Evolutionary conservation across 768 basidiomycete species (phyloP), one percentile per base, ranked within the genome.

Genomic region (Leucosporidium creatinivorum): DNA sequence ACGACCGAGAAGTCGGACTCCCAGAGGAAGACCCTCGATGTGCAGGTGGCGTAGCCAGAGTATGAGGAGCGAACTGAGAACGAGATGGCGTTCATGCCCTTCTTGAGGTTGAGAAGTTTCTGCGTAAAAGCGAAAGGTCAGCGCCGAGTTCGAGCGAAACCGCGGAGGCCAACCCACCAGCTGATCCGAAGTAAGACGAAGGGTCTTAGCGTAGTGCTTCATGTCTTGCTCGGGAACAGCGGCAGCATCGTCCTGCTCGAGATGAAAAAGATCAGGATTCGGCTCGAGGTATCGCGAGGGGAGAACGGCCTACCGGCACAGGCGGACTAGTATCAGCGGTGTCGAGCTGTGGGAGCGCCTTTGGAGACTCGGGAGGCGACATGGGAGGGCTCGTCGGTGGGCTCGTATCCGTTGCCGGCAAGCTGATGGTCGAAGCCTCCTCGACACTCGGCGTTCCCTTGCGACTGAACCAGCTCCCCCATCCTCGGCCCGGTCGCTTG

Each of bases 21-120:
- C 93, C 93, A 98, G 28, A 98, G 82, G 73, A 99, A 99, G 68
- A 99, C 89, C 7, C 92, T 84, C 25, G 96, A 91, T 3, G 92
- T 87, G 67, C 93, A 94, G 4, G 88, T 90, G 2, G 89, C 84
- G 1, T 82, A 83, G 7, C 90, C 89, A 4, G 81, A 81, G 66
- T 80, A 81, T 1, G 89, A 86, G 4, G 88, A 84, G 18, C 90
- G 89, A 50, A 97, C 84, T 1, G 93, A 93, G 77, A 98, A 99
- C 0, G 93, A 92, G 69, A 98, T 88, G 3, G 87, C 83, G 75
- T 99, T 99, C 2, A 91, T 82, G 4, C 96, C 94, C 31, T 88
- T 81, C 76, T 89, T 89, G 69, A 98, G 80, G 58, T 89, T 83
- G 30, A 98, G 82, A 15, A 83, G 81, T 89, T 91, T 93, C 91